Conservation (phyloP, 2,329 filamentous ascomycete species). For the Talaromyces sp. region DNA sequence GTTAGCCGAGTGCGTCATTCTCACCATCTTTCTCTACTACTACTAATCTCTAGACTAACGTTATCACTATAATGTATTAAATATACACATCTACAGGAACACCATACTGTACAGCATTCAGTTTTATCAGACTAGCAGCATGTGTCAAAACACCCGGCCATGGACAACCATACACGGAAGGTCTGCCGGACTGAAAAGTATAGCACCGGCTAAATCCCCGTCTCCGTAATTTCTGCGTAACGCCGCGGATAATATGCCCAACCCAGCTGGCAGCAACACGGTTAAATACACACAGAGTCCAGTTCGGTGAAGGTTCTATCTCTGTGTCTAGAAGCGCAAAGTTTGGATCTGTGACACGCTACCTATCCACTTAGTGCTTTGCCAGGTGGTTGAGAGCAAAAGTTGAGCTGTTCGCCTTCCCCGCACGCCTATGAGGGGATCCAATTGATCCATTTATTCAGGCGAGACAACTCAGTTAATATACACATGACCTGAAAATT, state of each 20-base stretch:
- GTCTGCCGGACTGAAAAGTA: neutral
- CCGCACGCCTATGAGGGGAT: slow-evolving; percentile 10
- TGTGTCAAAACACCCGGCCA: too few species aligned
- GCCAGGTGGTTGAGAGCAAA: neutral
- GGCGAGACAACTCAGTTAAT: neutral
- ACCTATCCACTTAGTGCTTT: neutral
- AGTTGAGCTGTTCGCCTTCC: slow-evolving; percentile 1
- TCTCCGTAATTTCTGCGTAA: slow-evolving; percentile 3
- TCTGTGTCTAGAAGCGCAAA: neutral
- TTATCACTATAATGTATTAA: too few species aligned
- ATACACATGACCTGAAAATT: slow-evolving; percentile 10
- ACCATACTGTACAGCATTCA: neutral
- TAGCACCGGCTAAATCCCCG: neutral
- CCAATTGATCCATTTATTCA: neutral
- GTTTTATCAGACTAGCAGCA: neutral
- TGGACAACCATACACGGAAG: neutral
- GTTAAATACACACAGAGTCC: neutral
- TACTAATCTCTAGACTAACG: too few species aligned
- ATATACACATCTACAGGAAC: too few species aligned
- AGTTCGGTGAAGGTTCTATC: too few species aligned
- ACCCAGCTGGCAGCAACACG: neutral
- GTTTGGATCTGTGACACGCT: neutral
- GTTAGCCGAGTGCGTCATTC: slow-evolving; percentile 4
- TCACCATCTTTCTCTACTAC: neutral
- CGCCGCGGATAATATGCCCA: slow-evolving; percentile 4